Evolutionary conservation across 345 rosid species (phyloP).

Genomic region (Gossypium australe): DNA sequence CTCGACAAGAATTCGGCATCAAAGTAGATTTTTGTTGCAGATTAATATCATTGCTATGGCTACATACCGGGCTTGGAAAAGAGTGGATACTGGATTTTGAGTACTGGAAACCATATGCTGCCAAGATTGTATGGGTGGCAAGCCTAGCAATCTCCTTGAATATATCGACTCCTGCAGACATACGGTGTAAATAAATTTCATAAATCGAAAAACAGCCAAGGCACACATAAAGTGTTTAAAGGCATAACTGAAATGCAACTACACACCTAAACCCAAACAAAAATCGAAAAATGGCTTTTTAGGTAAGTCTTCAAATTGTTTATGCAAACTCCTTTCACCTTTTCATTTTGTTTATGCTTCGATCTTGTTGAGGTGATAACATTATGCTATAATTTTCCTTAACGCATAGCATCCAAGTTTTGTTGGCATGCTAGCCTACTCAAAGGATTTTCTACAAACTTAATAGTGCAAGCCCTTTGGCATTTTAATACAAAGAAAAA

Average conservation of each 20-base stretch:
- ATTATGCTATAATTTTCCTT: not conserved
- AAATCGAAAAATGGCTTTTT: not conserved
- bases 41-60: slow-evolving; percentile 22
- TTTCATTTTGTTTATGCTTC: not conserved
- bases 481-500: not conserved
- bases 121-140: slow-evolving; percentile 48
- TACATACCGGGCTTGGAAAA: slow-evolving; percentile 24
- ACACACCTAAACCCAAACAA: not conserved
- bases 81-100: slow-evolving; percentile 19
- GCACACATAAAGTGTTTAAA: not conserved
- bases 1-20: slow-evolving; percentile 42
- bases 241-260: not conserved
- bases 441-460: not conserved
- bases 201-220: not conserved
- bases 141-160: slow-evolving; percentile 50
- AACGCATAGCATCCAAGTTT: not conserved
- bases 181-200: not conserved
- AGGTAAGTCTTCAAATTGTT: not conserved
- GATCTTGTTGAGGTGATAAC: not conserved
- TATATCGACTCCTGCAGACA: slow-evolving; percentile 30
- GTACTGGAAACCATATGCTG: slow-evolving; percentile 42
- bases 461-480: not conserved
- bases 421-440: not conserved
- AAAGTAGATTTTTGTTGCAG: slow-evolving; percentile 9
- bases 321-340: not conserved